Percentiles rank a stretch among this genome's conserved stretches.
Conservation (phyloP, 2,329 filamentous ascomycete genomes). For the Trichoderma simmonsii region DNA sequence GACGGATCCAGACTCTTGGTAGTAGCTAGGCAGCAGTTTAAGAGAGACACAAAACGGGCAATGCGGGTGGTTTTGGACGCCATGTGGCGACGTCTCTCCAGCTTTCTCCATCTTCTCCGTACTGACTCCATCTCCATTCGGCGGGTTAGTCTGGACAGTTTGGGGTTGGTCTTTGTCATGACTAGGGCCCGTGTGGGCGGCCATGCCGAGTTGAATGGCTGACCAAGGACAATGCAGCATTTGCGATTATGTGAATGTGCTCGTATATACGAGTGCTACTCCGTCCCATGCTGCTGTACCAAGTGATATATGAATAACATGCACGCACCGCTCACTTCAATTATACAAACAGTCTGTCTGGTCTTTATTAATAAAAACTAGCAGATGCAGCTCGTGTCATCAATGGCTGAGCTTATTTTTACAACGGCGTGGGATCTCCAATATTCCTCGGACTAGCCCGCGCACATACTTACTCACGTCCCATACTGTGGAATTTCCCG, state of each 20-base stretch:
- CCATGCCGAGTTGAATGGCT: neutral
- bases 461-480: neutral
- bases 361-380: neutral
- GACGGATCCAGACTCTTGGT: slow-evolving; percentile 8
- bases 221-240: neutral
- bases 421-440: neutral
- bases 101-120: slow-evolving; percentile 11
- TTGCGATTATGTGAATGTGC: no score
- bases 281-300: neutral
- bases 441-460: neutral
- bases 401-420: neutral
- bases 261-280: neutral
- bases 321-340: neutral
- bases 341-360: neutral
- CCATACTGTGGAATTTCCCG: neutral
- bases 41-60: neutral
- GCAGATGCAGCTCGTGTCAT: neutral
- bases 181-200: neutral
- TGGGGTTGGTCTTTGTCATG: neutral
- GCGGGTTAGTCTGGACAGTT: neutral
- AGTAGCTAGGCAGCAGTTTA: slow-evolving; percentile 15
- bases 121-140: neutral
- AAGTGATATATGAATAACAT: neutral
- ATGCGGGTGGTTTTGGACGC: slow-evolving; percentile 3
- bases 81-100: slow-evolving; percentile 13